Conservation (phyloP, 1,284 basidiomycete species). For the Boletus mariae region DNA sequence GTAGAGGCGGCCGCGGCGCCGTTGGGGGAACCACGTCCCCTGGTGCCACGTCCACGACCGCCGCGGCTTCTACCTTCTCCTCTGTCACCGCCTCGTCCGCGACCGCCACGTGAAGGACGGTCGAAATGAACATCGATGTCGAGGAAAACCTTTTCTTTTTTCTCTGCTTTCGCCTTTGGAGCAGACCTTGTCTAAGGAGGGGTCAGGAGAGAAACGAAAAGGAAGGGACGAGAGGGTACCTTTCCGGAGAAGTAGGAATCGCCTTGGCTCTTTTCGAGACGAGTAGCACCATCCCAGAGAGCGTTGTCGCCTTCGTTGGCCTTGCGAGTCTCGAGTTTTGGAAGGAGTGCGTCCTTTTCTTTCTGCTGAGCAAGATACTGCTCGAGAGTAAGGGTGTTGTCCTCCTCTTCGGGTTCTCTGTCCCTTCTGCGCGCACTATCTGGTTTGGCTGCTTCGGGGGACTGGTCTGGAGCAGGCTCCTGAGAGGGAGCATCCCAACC, state of each 20-base stretch:
- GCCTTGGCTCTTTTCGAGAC: conserved; percentile 57
- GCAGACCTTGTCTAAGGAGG: conserved; percentile 49
- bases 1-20: conserved; percentile 39
- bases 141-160: conserved; percentile 74
- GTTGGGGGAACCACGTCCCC: conserved; percentile 32
- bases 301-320: conserved; percentile 65
- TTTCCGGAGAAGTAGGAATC: conserved; percentile 75
- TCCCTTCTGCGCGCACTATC: conserved; percentile 44
- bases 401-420: conserved; percentile 77
- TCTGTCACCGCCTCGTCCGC: conserved; percentile 39
- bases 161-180: conserved; percentile 64
- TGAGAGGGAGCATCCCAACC: conserved; percentile 40
- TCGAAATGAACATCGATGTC: conserved; percentile 79
- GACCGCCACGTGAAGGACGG: conserved; percentile 60
- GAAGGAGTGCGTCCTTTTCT: conserved; percentile 53
- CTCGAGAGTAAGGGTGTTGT: conserved; percentile 86
- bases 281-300: conserved; percentile 62
- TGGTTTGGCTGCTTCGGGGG: conserved; percentile 39
- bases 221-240: conserved; percentile 37
- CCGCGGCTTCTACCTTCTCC: conserved; percentile 41
- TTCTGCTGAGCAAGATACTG: conserved; percentile 78
- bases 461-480: conserved; percentile 33
- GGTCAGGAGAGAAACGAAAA: conserved; percentile 8
- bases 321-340: conserved; percentile 71
- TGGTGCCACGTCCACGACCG: conserved; percentile 42